Evolutionary conservation across 2,329 filamentous ascomycete genomes (phyloP).

Genomic region (Alternaria sp.): DNA sequence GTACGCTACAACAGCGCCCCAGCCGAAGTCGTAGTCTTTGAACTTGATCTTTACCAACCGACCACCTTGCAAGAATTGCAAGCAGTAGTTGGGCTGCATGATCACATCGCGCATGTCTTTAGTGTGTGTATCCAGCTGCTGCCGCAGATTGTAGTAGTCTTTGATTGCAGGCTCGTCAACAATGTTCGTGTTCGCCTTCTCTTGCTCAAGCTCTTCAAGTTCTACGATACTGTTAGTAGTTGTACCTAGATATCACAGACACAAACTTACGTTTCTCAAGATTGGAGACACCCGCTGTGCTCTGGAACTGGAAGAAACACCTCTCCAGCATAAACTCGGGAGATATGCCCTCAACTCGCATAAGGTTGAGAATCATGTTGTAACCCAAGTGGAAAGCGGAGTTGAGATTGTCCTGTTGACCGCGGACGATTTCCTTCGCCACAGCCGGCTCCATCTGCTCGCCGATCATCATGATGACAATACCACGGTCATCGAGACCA

Average conservation of each 20-base stretch:
- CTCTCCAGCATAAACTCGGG: slow-evolving; percentile 99
- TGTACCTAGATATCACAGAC: background rate
- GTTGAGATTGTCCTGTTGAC: slow-evolving; percentile 95
- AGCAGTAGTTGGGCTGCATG: slow-evolving; percentile 86
- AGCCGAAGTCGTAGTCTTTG: slow-evolving; percentile 84
- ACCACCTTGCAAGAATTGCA: slow-evolving; percentile 87
- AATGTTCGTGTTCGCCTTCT: slow-evolving; percentile 78
- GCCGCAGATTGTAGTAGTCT: slow-evolving; percentile 90
- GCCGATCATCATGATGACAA: slow-evolving; percentile 99
- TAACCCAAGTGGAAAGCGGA: slow-evolving; percentile 98
- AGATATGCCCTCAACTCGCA: slow-evolving; percentile 98
- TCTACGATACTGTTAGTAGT: slow-evolving; percentile 58
- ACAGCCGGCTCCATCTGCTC: slow-evolving; percentile 93
- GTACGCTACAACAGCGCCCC: slow-evolving; percentile 87
- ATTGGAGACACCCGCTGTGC: slow-evolving; percentile 82
- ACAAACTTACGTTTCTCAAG: slow-evolving; percentile 71
- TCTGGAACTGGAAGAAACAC: slow-evolving; percentile 99
- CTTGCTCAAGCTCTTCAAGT: slow-evolving; percentile 77
- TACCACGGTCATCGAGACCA: slow-evolving; percentile 96
- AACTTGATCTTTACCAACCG: slow-evolving; percentile 87
- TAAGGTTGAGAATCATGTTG: slow-evolving; percentile 98
- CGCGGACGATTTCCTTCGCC: slow-evolving; percentile 95
- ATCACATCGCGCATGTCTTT: slow-evolving; percentile 93
- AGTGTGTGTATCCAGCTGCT: slow-evolving; percentile 83
- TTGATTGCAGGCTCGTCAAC: slow-evolving; percentile 87